These are phyloP conservation scores for Oldenlandia corymbosa DNA, from an alignment of 257 asterid genomes.

Conservation along the genomic window DNA sequence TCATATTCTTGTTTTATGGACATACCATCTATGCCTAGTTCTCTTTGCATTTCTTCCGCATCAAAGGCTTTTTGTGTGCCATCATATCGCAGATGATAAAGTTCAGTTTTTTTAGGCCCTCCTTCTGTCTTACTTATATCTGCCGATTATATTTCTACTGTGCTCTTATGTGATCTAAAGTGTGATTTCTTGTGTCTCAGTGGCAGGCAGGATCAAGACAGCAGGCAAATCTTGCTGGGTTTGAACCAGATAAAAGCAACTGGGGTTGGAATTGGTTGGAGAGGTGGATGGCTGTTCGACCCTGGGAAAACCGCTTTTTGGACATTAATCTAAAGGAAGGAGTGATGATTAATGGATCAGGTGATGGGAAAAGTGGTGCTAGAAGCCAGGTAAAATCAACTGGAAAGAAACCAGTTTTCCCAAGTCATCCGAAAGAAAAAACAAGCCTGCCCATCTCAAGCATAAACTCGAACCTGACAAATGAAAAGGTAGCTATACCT, in stretches of 20 bases:
- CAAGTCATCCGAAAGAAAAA: slow-evolving; percentile 42
- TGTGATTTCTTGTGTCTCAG: slow-evolving; percentile 38
- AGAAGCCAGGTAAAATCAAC: slow-evolving; percentile 33
- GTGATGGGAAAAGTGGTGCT: slow-evolving; percentile 39
- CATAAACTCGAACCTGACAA: slow-evolving; percentile 40
- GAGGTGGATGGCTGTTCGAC: slow-evolving; percentile 99
- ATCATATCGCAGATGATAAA: not conserved
- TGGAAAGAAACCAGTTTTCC: slow-evolving; percentile 42
- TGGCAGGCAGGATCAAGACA: slow-evolving; percentile 99
- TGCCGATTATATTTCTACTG: not conserved
- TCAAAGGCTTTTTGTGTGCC: not conserved
- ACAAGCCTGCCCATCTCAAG: slow-evolving; percentile 40
- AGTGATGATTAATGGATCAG: slow-evolving; percentile 43
- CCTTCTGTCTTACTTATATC: not conserved
- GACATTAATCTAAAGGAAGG: slow-evolving; percentile 75
- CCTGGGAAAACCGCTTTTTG: slow-evolving; percentile 95
- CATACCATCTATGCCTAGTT: not conserved
- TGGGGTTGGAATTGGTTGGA: slow-evolving; percentile 99
- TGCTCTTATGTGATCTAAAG: slow-evolving; percentile 3
- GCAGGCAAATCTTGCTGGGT: slow-evolving; percentile 45
- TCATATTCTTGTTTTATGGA: not conserved
- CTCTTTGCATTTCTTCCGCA: too few relatives aligned
- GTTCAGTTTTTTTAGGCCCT: not conserved
- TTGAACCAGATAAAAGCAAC: slow-evolving; percentile 80
- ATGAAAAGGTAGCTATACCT: slow-evolving; percentile 49